Evolutionary conservation across 2,329 filamentous ascomycete species (phyloP), one percentile per base, ranked within the genome.

Genomic region (Grosmannia clavigera): DNA sequence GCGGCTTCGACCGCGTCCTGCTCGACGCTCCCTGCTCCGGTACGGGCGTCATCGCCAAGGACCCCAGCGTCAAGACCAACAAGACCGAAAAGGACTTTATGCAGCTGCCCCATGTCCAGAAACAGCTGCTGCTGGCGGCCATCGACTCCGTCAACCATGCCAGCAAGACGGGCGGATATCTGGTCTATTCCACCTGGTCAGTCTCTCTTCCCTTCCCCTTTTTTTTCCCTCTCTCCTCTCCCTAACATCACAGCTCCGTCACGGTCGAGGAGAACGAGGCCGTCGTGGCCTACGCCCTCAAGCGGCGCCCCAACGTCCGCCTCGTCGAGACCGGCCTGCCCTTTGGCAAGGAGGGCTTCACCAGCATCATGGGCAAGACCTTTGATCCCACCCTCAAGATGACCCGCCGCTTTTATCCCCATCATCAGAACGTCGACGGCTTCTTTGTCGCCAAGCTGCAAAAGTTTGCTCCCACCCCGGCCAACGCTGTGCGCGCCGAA

Each of bases 371-470:
- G 78, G 88, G 91, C 74, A 97, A 97, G 80, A 84, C 83, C 62
- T 99, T 99, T 75, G 88, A 95, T 70, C 81, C 87, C 6, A 88
- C 83, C 66, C 83, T 99, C 77, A 88, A 87, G 69, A 78, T 92
- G 70, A 92, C 91, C 19, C 80, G 90, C 65, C 80, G 92, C 60
- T 96, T 90, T 77, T 96, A 95, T 74, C 90, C 91, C 0, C 90
- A 96, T 71, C 96, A 96, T 65, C 63, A 65, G 22, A 64, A 66
- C 75, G 91, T 99, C 40, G 94, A 69, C 72, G 94, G 94, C 65
- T 99, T 99, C 84, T 99, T 91, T 71, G 94, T 99, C 63, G 90
- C 91, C 69, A 99, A 99, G 74, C 88, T 99, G 75, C 92, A 95
- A 75, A 99, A 99, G 81, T 83, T 83, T 19, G 92, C 84, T 0